Conservation (phyloP, 179 eudicot genomes). For the Heliamphora pulchella region DNA sequence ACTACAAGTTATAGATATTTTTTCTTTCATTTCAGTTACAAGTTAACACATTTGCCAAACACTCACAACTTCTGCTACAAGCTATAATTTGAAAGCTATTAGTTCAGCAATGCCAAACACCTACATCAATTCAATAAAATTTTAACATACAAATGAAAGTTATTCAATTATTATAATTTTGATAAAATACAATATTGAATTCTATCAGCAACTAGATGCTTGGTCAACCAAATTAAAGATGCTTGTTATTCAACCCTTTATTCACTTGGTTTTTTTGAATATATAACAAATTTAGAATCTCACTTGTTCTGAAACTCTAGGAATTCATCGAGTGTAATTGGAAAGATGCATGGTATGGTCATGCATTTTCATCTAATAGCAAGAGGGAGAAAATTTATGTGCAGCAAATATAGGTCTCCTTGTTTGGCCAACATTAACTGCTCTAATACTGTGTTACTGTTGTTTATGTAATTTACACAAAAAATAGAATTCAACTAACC, state of each 20-base stretch:
- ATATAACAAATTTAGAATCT: neutral
- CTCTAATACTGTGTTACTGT: neutral
- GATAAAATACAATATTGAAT: neutral
- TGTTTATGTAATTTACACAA: too few relatives aligned
- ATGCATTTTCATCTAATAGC: neutral
- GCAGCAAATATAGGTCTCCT: neutral
- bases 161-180: neutral
- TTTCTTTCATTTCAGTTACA: too few relatives aligned
- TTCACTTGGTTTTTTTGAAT: neutral
- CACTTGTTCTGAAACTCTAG: neutral
- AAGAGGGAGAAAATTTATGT: neutral
- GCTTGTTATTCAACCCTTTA: conserved; percentile 6
- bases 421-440: neutral
- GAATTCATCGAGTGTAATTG: neutral
- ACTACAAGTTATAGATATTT: too few relatives aligned
- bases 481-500: neutral
- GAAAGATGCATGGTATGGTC: neutral
- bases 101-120: too few relatives aligned
- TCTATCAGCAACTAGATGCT: neutral
- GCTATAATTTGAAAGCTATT: too few relatives aligned
- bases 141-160: neutral
- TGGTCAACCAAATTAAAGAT: neutral
- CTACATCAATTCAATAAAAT: neutral
- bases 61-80: too few relatives aligned
- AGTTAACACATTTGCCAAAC: too few relatives aligned